phyloP scores from a whole-genome alignment of 108 stramenopile species.

The Stephanodiscus minutulus region DNA sequence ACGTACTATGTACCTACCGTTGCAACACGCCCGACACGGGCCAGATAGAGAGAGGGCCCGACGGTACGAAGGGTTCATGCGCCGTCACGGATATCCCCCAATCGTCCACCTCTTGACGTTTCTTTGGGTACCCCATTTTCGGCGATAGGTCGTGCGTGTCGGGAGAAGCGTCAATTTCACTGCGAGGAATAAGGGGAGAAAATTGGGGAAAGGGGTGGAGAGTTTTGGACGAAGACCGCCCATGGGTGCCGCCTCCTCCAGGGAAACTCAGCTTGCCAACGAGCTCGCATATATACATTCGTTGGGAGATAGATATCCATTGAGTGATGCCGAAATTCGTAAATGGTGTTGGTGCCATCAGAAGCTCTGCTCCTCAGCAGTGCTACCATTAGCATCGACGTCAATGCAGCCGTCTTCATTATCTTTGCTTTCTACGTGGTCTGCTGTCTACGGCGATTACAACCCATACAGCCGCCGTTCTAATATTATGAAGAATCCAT shows the following conservation, averaged over 20 bases:
- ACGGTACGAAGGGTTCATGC: too few relatives aligned
- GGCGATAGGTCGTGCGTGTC: too few relatives aligned
- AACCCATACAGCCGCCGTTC: conserved; percentile 18
- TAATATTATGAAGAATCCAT: neutral
- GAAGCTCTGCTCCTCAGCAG: neutral
- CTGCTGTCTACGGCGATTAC: conserved; percentile 34
- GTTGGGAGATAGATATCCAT: conserved; percentile 42
- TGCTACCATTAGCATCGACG: neutral
- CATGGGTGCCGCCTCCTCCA: conserved; percentile 33
- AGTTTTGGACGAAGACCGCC: neutral
- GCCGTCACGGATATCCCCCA: too few relatives aligned
- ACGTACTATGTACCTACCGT: neutral
- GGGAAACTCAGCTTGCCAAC: conserved; percentile 8
- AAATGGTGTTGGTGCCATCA: conserved; percentile 37
- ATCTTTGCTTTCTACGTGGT: conserved; percentile 26
- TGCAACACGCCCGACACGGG: too few relatives aligned
- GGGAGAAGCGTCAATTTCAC: too few relatives aligned
- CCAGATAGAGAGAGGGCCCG: too few relatives aligned
- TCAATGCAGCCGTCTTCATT: conserved; percentile 1
- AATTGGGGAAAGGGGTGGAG: neutral
- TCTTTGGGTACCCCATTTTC: too few relatives aligned
- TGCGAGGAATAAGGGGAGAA: neutral
- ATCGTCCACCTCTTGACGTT: too few relatives aligned
- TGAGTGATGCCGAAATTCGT: conserved; percentile 41
- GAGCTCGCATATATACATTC: conserved; percentile 32